phyloP scores from a whole-genome alignment of 169 alveolate species.

The Eimeria brunetti region DNA sequence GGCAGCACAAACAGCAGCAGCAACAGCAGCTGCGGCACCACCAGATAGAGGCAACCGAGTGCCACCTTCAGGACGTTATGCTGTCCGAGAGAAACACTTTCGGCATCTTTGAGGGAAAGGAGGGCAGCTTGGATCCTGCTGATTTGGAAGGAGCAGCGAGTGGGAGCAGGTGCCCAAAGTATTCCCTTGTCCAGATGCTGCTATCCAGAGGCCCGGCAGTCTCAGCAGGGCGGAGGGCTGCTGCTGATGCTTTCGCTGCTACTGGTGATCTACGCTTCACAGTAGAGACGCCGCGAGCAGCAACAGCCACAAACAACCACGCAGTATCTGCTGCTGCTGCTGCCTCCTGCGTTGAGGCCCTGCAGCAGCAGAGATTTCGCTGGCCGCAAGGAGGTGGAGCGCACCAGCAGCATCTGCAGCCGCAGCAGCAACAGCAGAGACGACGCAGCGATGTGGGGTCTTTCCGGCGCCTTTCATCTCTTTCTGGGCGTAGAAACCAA shows the following conservation, averaged over 20 bases:
- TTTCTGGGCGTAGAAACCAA: neutral
- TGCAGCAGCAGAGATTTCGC: constrained; percentile 41
- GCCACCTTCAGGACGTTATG: neutral
- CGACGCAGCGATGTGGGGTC: constrained; percentile 55
- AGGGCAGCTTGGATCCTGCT: neutral
- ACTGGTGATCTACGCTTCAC: constrained; percentile 45
- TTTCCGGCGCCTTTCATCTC: neutral
- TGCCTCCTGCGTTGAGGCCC: neutral
- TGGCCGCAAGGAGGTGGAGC: neutral
- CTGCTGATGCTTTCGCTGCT: neutral
- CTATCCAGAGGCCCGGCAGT: constrained; percentile 35
- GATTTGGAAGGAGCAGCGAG: neutral
- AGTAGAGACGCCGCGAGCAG: constrained; percentile 55
- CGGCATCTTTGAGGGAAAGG: neutral
- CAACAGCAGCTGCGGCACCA: neutral
- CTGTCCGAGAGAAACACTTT: neutral
- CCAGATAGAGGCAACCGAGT: neutral
- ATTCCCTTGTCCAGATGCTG: constrained; percentile 46
- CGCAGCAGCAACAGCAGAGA: constrained; percentile 15
- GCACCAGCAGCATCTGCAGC: no score
- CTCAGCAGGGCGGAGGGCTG: neutral
- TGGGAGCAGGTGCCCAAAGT: neutral
- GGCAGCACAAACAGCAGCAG: constrained; percentile 25
- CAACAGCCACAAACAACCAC: constrained; percentile 25
- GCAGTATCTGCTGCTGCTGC: constrained; percentile 16